These are phyloP conservation scores for Didymella arachidicola DNA, from an alignment of 2,329 filamentous ascomycete species.

Conservation along the genomic window DNA sequence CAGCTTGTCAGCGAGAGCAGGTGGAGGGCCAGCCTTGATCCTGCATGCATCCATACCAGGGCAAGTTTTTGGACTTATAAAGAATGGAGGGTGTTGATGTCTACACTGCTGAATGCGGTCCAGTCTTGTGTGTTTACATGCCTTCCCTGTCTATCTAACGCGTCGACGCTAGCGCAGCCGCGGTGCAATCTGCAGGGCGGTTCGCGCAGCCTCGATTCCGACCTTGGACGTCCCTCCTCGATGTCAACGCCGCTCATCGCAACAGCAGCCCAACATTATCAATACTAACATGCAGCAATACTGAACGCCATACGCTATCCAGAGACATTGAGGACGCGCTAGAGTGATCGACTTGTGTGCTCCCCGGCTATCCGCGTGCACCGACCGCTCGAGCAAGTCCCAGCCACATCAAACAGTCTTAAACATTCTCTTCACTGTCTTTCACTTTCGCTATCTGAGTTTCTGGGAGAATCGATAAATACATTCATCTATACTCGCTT, in stretches of 20 bases:
- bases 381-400: constrained; percentile 3
- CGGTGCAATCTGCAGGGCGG: constrained; percentile 7
- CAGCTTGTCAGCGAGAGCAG: background rate
- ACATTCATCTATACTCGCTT: background rate
- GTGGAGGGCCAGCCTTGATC: background rate
- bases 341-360: constrained; percentile 1
- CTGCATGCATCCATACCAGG: background rate
- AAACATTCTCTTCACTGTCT: constrained; percentile 3
- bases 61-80: no score
- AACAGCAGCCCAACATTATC: constrained; percentile 4
- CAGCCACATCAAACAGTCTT: constrained; percentile 6
- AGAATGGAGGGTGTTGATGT: background rate
- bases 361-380: constrained; percentile 3
- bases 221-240: background rate
- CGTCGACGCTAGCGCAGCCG: constrained; percentile 14
- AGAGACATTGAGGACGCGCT: background rate
- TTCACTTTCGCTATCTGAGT: constrained; percentile 2
- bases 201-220: constrained; percentile 5
- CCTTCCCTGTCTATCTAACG: constrained; percentile 1
- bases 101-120: background rate
- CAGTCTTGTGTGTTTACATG: background rate
- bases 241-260: background rate
- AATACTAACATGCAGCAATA: constrained; percentile 1
- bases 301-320: background rate
- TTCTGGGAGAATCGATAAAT: background rate